Evolutionary conservation across 73 alveolate genomes (phyloP), one percentile per base, ranked within the genome.

Genomic region (Paramecium primaurelia): DNA sequence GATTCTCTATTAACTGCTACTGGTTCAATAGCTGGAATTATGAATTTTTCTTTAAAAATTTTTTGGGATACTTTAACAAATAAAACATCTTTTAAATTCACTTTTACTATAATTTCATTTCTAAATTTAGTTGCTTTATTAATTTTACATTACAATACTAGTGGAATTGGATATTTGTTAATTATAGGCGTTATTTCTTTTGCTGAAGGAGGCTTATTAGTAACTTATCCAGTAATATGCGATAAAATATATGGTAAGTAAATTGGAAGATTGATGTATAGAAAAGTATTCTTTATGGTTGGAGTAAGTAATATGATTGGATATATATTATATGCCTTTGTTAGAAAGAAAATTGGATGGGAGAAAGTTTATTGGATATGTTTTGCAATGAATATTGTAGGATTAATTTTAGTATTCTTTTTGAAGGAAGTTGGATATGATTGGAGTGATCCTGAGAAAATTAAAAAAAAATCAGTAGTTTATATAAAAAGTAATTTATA

Each of bases 21-120:
- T 71, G 86, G 86, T 30, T 71, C 86, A 30, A 59, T 28, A 34
- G 86, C 59, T 11, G 86, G 86, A 25, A 59, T 71, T n/a, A 71
- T 71, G 86, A 71, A 71, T 71, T 59, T 59, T 26, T 2, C 58
- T 3, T 71, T 34, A 4, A 25, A 59, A 71, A 30, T 71, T 34
- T 71, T 71, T 71, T 71, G 86, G 86, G 86, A 38, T 5, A 71
- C 86, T 34, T 38, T 71, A 25, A 71, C 54, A 34, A 59, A 71
- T 32, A 71, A 71, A 20, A 20, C 86, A 10, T 71, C 86, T 9
- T 71, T 0, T 34, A 71, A 71, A 34, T 71, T 71, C 26, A 71
- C 86, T 7, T 71, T 71, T 8, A 71, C 59, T 11, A 8, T 71
- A 0, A 71, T 71, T 25, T 71, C 86, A n/a, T 9, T 25, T 20